A percentile compares a stretch with the other conserved stretches of the same genome.
Evolutionary conservation across 1,284 basidiomycete genomes (phyloP).

Genomic region (Naganishia sp.): DNA sequence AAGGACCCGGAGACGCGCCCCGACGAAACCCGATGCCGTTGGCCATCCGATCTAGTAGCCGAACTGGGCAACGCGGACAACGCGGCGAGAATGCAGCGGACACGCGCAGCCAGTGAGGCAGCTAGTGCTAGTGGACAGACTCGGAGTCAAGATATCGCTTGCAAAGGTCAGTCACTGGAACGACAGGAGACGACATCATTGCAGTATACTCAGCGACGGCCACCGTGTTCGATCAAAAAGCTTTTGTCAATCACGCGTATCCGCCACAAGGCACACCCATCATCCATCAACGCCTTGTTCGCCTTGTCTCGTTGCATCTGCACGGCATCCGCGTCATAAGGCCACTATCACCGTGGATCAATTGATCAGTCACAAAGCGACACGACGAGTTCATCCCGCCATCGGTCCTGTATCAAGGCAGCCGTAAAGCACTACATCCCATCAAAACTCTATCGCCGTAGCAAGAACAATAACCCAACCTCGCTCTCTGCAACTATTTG

Average conservation of each 20-base stretch:
- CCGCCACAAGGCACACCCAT: slow-evolving; percentile 4
- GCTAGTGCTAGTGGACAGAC: neutral
- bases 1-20: neutral
- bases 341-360: neutral
- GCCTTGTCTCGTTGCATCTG: slow-evolving; percentile 13
- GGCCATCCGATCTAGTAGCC: neutral
- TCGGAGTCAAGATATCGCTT: slow-evolving; percentile 26
- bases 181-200: neutral
- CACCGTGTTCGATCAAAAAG: neutral
- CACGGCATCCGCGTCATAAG: slow-evolving; percentile 17
- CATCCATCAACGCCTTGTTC: neutral
- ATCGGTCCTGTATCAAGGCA: neutral
- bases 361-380: slow-evolving; percentile 5
- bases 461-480: neutral
- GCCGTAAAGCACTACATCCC: slow-evolving; percentile 4
- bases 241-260: neutral
- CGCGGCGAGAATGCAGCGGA: neutral
- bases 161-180: slow-evolving; percentile 3
- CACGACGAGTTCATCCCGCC: neutral
- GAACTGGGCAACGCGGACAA: neutral
- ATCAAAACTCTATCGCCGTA: slow-evolving; percentile 3
- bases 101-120: slow-evolving; percentile 12
- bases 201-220: neutral
- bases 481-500: neutral
- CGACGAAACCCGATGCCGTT: neutral